Base-by-base conservation (phyloP, 345 rosid genomes). In the Streptanthus diversifolius region DNA sequence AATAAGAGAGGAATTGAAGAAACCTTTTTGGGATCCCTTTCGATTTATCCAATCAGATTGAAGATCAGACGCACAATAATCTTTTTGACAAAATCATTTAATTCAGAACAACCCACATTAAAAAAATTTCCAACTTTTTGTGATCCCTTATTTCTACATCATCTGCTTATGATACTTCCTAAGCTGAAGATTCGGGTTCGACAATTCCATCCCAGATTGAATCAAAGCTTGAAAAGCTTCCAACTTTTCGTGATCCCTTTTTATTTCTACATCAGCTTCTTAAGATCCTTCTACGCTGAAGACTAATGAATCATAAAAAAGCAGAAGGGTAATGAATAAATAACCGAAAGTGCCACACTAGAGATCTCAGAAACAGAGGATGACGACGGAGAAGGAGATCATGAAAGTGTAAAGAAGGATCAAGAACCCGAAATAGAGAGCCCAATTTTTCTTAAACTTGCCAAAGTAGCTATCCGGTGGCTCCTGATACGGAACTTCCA, bases 401-500 rank as follows among this genome's bases (percentile, higher is more conserved):
- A 88, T 90, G 79, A 87, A 85, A 14, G 76, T 88, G 63, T 85
- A 95, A 74, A 88, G 83, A 57, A 91, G 85, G 78, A 95, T 84
- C 86, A 91, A 80, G 88, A 91, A 91, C 6, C 89, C 96, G 67
- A 95, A 95, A 73, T 91, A 91, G 39, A 91, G 74, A 39, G 95
- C 99, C 99, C 99, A 95, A 51, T 87, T 91, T 78, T 97, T 91
- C 89, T 91, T 95, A 17, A 91, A 95, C 87, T 95, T 95, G 2
- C 89, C 96, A 60, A 91, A 85, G 74, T 91, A 95, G 49, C 88
- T 88, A 80, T 90, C 99, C 0, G 93, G 93, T 7, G 97, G 99
- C 78, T 95, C 99, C 68, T 90, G 99, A 71, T 95, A 95, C 66
- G 89, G 95, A 54, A 91, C 91, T 83, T 95, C 97, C 63, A 95